phyloP scores from a whole-genome alignment of 2,329 filamentous ascomycete species.

The Atkinsonella hypoxylon region DNA sequence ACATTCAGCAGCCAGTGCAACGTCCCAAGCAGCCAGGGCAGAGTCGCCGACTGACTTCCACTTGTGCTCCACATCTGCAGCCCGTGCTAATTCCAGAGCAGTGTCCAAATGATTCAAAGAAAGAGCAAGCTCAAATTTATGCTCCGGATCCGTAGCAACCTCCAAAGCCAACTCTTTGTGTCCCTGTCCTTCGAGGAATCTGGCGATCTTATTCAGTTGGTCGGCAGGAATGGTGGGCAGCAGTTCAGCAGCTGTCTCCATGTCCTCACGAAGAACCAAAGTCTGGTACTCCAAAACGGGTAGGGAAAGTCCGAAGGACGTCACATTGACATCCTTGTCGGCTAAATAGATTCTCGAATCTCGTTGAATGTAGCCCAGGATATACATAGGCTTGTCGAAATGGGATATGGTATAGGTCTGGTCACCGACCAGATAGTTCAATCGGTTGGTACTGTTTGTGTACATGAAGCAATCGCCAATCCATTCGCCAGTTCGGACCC shows the following conservation, averaged over 20 bases:
- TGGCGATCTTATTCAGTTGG: slow-evolving; percentile 94
- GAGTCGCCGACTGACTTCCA: slow-evolving; percentile 97
- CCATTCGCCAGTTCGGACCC: slow-evolving; percentile 91
- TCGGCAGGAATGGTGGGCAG: slow-evolving; percentile 76
- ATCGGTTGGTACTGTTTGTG: slow-evolving; percentile 88
- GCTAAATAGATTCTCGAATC: slow-evolving; percentile 92
- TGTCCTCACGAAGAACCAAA: slow-evolving; percentile 81
- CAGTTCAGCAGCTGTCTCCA: slow-evolving; percentile 81
- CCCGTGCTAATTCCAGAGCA: slow-evolving; percentile 70
- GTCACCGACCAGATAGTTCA: slow-evolving; percentile 96
- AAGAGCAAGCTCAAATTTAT: slow-evolving; percentile 89
- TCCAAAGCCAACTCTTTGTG: slow-evolving; percentile 93
- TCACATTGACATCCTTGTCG: slow-evolving; percentile 89
- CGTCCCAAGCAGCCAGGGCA: slow-evolving; percentile 75
- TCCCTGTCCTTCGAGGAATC: slow-evolving; percentile 93
- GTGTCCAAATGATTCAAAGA: slow-evolving; percentile 73
- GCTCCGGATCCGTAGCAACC: slow-evolving; percentile 87
- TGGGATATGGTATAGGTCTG: slow-evolving; percentile 96
- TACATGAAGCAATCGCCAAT: slow-evolving; percentile 99
- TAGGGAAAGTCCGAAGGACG: slow-evolving; percentile 82
- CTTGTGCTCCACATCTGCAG: slow-evolving; percentile 85
- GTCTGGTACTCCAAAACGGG: slow-evolving; percentile 96
- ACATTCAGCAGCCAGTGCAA: slow-evolving; percentile 81
- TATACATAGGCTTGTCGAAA: slow-evolving; percentile 91
- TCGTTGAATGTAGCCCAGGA: slow-evolving; percentile 87